Percentiles rank a stretch among this genome's conserved stretches.
These are phyloP conservation scores for Balansia obtecta DNA, from an alignment of 2,329 filamentous ascomycete genomes.

Conservation along the genomic window DNA sequence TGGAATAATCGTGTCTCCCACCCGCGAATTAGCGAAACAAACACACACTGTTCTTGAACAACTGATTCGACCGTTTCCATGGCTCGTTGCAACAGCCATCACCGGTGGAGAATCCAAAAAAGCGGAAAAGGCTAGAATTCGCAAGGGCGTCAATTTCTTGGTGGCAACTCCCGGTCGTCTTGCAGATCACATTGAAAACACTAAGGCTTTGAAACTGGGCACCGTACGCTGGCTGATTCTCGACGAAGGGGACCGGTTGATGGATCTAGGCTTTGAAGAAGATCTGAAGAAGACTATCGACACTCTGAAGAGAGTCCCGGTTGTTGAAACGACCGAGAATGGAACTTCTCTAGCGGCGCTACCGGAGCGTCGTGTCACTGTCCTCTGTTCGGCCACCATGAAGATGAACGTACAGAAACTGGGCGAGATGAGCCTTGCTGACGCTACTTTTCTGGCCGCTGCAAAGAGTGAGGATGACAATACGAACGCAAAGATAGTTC, in stretches of 20 bases:
- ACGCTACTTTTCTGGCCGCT: conserved; percentile 76
- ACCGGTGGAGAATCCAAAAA: conserved; percentile 58
- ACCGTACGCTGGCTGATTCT: conserved; percentile 88
- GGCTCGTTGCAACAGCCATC: conserved; percentile 84
- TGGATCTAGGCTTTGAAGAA: conserved; percentile 95
- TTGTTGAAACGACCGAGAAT: conserved; percentile 47
- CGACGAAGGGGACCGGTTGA: conserved; percentile 93
- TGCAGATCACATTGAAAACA: conserved; percentile 86
- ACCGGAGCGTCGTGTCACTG: conserved; percentile 65
- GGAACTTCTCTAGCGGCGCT: conserved; percentile 48
- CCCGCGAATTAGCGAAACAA: conserved; percentile 87
- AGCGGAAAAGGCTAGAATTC: conserved; percentile 80
- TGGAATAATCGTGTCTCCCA: conserved; percentile 87
- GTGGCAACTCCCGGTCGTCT: conserved; percentile 89
- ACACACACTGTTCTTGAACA: conserved; percentile 79
- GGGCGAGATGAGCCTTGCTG: conserved; percentile 88
- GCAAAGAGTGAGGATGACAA: conserved; percentile 36
- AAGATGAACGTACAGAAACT: conserved; percentile 94
- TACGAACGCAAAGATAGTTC: conserved; percentile 43
- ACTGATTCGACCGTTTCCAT: conserved; percentile 77
- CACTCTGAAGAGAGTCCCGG: conserved; percentile 54
- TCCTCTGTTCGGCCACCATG: conserved; percentile 94
- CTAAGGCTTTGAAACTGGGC: conserved; percentile 74
- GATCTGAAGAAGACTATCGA: conserved; percentile 80
- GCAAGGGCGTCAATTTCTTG: conserved; percentile 91